Percentiles rank a stretch among this genome's conserved stretches.
Evolutionary conservation across 805 yeast genomes (phyloP).

Genomic region (Scheffersomyces stipitis): DNA sequence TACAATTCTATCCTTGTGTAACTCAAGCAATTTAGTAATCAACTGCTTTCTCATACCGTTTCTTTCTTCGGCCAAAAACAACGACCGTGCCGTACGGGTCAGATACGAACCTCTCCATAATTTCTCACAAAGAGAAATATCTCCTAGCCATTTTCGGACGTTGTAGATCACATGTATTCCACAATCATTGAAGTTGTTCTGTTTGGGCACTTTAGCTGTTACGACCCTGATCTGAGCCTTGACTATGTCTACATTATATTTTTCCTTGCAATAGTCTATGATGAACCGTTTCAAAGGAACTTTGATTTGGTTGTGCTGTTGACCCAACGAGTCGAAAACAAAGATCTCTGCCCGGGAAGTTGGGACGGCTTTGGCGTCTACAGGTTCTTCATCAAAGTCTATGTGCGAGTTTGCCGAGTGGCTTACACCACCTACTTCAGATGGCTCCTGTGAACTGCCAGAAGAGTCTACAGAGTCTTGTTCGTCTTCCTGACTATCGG

Average conservation of each 20-base stretch:
- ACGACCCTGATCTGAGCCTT: conserved; percentile 47
- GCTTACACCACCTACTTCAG: too few relatives aligned
- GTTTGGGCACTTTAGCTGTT: conserved; percentile 69
- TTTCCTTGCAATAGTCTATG: conserved; percentile 68
- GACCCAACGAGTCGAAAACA: conserved; percentile 76
- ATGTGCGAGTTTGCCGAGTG: not conserved
- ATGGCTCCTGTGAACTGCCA: too few relatives aligned
- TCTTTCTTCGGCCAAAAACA: conserved; percentile 30
- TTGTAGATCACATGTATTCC: conserved; percentile 89
- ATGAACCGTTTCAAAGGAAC: conserved; percentile 59
- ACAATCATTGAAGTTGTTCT: conserved; percentile 88
- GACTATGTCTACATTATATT: conserved; percentile 47
- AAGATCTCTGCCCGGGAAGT: conserved; percentile 40
- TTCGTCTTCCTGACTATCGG: conserved; percentile 4
- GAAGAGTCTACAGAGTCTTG: conserved; percentile 1
- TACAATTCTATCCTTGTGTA: conserved; percentile 17
- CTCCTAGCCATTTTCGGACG: conserved; percentile 54
- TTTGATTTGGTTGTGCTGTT: conserved; percentile 51
- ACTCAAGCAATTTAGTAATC: conserved; percentile 20
- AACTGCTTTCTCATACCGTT: conserved; percentile 26
- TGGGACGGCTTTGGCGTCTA: not conserved
- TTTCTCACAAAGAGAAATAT: conserved; percentile 47
- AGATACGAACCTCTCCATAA: conserved; percentile 42
- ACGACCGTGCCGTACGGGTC: conserved; percentile 10
- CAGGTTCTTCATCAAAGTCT: not conserved